These are phyloP conservation scores for Monosporozyma aquatica DNA, from an alignment of 805 yeast genomes.

Conservation along the genomic window DNA sequence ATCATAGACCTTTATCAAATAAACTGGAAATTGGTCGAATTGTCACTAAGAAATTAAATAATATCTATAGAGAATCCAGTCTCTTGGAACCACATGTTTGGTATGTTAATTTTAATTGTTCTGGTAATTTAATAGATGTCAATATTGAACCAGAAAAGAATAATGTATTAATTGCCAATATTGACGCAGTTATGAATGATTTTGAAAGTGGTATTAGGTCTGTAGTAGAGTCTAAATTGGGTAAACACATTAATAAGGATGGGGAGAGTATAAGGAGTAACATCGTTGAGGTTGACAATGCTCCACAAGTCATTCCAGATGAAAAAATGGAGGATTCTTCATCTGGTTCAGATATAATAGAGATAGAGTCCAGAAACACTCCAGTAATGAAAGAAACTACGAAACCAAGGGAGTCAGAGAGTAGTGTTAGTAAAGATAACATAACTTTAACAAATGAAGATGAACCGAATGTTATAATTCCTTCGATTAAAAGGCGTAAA, in stretches of 20 bases:
- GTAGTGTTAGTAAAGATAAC: not conserved
- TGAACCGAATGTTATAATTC: no score
- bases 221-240: not conserved
- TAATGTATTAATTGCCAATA: conserved; percentile 30
- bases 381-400: no score
- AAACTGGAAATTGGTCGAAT: conserved; percentile 28
- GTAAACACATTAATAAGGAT: not conserved
- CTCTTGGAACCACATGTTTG: conserved; percentile 30
- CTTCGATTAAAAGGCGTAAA: not conserved
- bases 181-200: conserved; percentile 14
- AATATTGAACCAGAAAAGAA: conserved; percentile 40
- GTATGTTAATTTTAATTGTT: conserved; percentile 27
- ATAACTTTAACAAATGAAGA: not conserved
- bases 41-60: conserved; percentile 19
- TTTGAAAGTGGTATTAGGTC: not conserved
- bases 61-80: conserved; percentile 17
- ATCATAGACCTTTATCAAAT: conserved; percentile 28
- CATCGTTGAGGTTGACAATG: no score
- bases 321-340: not conserved
- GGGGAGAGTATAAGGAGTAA: no score
- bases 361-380: no score
- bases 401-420: not conserved
- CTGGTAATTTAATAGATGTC: conserved; percentile 26
- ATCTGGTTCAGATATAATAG: not conserved
- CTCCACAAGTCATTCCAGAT: no score